Percentiles rank a stretch among this genome's conserved stretches.
These are phyloP conservation scores for Pezicula carpinea DNA, from an alignment of 2,329 filamentous ascomycete genomes.

Conservation along the genomic window DNA sequence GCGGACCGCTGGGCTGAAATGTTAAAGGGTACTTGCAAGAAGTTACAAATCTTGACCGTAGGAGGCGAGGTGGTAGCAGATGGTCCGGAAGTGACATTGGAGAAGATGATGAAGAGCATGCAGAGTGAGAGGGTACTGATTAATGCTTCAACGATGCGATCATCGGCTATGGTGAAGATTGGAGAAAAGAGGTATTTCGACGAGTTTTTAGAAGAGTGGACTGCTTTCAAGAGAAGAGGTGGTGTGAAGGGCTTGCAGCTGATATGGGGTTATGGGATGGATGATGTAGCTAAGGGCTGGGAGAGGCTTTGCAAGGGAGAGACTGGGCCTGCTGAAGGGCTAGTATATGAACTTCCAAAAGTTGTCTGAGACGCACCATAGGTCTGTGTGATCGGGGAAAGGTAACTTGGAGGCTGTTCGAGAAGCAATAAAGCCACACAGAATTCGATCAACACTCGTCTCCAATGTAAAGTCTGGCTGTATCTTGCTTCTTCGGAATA, in stretches of 20 bases:
- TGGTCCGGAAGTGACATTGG: constrained; percentile 10
- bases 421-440: too few species aligned
- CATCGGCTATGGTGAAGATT: constrained; percentile 11
- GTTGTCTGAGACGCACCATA: too few species aligned
- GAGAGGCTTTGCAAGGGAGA: constrained; percentile 18
- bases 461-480: too few species aligned
- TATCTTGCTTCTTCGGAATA: too few species aligned
- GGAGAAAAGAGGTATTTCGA: constrained; percentile 14
- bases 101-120: constrained; percentile 8
- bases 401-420: too few species aligned
- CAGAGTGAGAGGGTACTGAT: constrained; percentile 5
- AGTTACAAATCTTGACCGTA: constrained; percentile 8
- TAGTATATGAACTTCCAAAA: constrained; percentile 11
- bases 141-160: constrained; percentile 14
- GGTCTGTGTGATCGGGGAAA: too few species aligned
- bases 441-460: too few species aligned
- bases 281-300: constrained; percentile 18
- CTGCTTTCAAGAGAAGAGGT: constrained; percentile 11
- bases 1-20: constrained; percentile 13
- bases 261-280: constrained; percentile 20
- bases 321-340: constrained; percentile 14
- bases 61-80: constrained; percentile 14
- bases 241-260: constrained; percentile 12
- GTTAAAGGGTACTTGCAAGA: constrained; percentile 5
- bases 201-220: constrained; percentile 10